A percentile compares a stretch with the other conserved stretches of the same genome.
Conservation (phyloP, 345 rosid genomes). For the Boechera divaricarpa region DNA sequence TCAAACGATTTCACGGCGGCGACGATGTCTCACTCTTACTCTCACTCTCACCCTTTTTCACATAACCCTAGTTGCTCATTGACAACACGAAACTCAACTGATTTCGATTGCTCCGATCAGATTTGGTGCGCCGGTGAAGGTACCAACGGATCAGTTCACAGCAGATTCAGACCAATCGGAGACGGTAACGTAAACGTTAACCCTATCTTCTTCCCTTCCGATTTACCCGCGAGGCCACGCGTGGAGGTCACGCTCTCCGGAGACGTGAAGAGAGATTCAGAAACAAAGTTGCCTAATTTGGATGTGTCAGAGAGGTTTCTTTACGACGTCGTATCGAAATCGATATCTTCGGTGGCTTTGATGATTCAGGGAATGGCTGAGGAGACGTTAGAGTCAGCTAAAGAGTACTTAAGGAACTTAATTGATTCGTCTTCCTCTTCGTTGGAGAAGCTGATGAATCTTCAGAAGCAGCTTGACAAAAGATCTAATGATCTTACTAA, state of each 20-base stretch:
- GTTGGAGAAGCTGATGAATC: slow-evolving; percentile 58
- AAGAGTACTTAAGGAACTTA: slow-evolving; percentile 67
- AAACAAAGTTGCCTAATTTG: slow-evolving; percentile 50
- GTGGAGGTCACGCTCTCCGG: slow-evolving; percentile 61
- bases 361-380: slow-evolving; percentile 73
- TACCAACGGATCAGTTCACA: slow-evolving; percentile 95
- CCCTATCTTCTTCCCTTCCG: slow-evolving; percentile 84
- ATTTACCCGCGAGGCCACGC: slow-evolving; percentile 68
- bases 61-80: slow-evolving; percentile 94
- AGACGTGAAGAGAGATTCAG: slow-evolving; percentile 53
- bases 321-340: slow-evolving; percentile 64
- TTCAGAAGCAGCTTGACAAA: slow-evolving; percentile 65
- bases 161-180: slow-evolving; percentile 93
- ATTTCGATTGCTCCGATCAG: slow-evolving; percentile 76
- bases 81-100: slow-evolving; percentile 78
- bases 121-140: slow-evolving; percentile 97
- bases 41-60: slow-evolving; percentile 77
- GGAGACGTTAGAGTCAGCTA: slow-evolving; percentile 67
- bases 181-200: slow-evolving; percentile 48
- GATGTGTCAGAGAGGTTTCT: slow-evolving; percentile 76
- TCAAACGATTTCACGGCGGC: slow-evolving; percentile 65
- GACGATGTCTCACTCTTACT: slow-evolving; percentile 53
- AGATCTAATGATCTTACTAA: slow-evolving; percentile 78
- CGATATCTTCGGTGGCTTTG: slow-evolving; percentile 66
- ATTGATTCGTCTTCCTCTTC: slow-evolving; percentile 34